A percentile compares a stretch with the other conserved stretches of the same genome.
These are phyloP conservation scores for Narthecium ossifragum DNA, from an alignment of 106 monocot genomes.

Conservation along the genomic window DNA sequence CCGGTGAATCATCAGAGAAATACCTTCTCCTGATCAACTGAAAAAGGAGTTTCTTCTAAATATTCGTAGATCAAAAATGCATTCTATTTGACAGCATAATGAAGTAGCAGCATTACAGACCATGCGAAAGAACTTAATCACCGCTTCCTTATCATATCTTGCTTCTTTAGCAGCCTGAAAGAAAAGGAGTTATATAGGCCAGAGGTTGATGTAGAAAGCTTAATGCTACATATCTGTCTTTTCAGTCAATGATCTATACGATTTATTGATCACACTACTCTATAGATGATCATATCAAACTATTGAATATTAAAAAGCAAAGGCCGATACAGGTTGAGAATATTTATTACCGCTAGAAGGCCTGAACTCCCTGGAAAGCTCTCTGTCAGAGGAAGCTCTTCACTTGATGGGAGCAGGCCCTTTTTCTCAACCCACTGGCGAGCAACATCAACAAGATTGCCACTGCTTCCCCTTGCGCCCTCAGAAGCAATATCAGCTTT, in stretches of 20 bases:
- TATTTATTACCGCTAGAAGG: slow-evolving; percentile 47
- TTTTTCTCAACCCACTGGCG: slow-evolving; percentile 97
- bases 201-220: not conserved
- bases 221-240: too few species aligned
- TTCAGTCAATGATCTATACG: too few species aligned
- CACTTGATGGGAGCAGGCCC: slow-evolving; percentile 76
- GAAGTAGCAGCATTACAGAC: slow-evolving; percentile 18
- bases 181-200: not conserved
- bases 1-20: slow-evolving; percentile 68
- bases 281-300: too few species aligned
- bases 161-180: slow-evolving; percentile 85
- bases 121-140: slow-evolving; percentile 80
- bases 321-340: not conserved
- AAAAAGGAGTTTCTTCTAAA: slow-evolving; percentile 5
- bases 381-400: slow-evolving; percentile 81
- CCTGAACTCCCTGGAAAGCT: slow-evolving; percentile 66
- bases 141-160: slow-evolving; percentile 88
- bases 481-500: slow-evolving; percentile 76
- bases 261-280: too few species aligned
- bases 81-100: not conserved
- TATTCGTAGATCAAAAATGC: not conserved
- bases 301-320: too few species aligned
- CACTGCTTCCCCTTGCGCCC: slow-evolving; percentile 74
- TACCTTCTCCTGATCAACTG: slow-evolving; percentile 90
- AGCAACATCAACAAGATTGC: slow-evolving; percentile 96